A percentile compares a stretch with the other conserved stretches of the same genome.
These are phyloP conservation scores for Fusarium sp. DNA, from an alignment of 2,329 filamentous ascomycete species.

Conservation along the genomic window DNA sequence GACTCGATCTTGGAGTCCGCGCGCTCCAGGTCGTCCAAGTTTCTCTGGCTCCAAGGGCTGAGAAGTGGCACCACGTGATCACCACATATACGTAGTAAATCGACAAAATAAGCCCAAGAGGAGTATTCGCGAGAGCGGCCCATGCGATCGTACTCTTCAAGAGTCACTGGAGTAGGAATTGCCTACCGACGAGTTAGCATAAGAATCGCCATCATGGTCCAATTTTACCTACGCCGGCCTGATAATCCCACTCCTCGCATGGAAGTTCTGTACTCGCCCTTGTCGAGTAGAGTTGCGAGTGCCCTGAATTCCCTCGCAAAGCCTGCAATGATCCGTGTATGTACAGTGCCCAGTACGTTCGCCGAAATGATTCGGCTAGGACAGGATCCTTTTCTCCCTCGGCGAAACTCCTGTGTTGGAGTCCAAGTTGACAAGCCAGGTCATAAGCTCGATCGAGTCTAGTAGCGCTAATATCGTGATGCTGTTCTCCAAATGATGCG, in stretches of 20 bases:
- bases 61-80: constrained; percentile 34
- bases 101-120: constrained; percentile 46
- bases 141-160: constrained; percentile 33
- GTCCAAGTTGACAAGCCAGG: constrained; percentile 37
- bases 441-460: constrained; percentile 28
- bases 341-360: constrained; percentile 49
- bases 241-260: constrained; percentile 48
- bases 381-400: constrained; percentile 27
- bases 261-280: constrained; percentile 39
- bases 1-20: constrained; percentile 34
- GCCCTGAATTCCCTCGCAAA: constrained; percentile 26
- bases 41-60: constrained; percentile 8
- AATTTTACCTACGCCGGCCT: constrained; percentile 30
- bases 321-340: constrained; percentile 40
- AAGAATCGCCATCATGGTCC: not conserved
- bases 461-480: not conserved
- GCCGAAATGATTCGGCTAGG: constrained; percentile 45
- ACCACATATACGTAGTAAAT: constrained; percentile 43
- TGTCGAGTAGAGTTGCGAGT: constrained; percentile 26
- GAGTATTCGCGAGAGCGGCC: constrained; percentile 20
- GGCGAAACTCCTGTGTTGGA: constrained; percentile 42
- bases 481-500: constrained; percentile 33
- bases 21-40: constrained; percentile 20
- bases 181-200: constrained; percentile 26
- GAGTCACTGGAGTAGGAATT: constrained; percentile 34